phyloP scores from a whole-genome alignment of 805 yeast species.

The Tanozyma kutaoensis region DNA sequence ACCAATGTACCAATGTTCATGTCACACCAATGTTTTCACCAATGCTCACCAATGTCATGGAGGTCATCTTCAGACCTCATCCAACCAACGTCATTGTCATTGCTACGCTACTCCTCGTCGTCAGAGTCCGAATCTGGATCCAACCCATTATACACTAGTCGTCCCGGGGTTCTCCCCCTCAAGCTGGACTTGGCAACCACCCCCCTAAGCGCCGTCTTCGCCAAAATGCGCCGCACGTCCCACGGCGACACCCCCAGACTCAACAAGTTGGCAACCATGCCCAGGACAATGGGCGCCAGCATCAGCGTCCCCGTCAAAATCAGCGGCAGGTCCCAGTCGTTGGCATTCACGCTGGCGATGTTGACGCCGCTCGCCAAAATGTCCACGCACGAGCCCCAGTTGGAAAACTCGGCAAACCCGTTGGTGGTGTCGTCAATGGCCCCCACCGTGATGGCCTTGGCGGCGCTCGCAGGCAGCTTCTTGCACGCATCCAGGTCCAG shows the following conservation, averaged over 20 bases:
- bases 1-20: too few relatives aligned
- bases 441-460: constrained; percentile 67
- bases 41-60: too few relatives aligned
- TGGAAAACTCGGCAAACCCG: constrained; percentile 64
- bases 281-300: constrained; percentile 7
- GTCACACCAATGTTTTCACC: too few relatives aligned
- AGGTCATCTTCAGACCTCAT: too few relatives aligned
- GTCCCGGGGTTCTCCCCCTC: constrained; percentile 4
- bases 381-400: constrained; percentile 89
- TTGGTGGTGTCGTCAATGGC: constrained; percentile 73
- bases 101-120: too few relatives aligned
- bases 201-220: constrained; percentile 4
- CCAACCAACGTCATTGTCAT: too few relatives aligned
- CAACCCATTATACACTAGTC: constrained; percentile 8
- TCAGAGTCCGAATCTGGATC: too few relatives aligned
- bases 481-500: constrained; percentile 64
- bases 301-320: constrained; percentile 5
- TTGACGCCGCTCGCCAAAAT: constrained; percentile 72
- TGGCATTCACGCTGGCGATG: constrained; percentile 39
- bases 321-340: not conserved
- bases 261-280: constrained; percentile 6
- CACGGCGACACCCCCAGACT: constrained; percentile 5
- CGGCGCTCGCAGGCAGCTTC: constrained; percentile 79
- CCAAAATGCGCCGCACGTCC: constrained; percentile 3
- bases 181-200: constrained; percentile 2